Evolutionary conservation across 108 stramenopile genomes (phyloP), one percentile per base, ranked within the genome.

Genomic region (Schizochytrium sp.): DNA sequence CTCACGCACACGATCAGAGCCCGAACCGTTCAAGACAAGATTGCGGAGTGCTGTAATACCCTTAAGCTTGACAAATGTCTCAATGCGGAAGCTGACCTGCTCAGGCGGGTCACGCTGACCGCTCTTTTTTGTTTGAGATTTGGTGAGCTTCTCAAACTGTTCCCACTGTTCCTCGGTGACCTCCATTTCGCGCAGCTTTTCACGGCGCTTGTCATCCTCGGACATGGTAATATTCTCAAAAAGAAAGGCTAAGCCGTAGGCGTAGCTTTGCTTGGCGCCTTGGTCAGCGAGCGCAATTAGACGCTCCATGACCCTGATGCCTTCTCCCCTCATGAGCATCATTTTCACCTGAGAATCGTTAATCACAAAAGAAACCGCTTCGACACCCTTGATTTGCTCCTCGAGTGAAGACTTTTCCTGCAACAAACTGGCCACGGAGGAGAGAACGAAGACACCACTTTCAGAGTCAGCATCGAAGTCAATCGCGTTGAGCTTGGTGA

Each of bases 21-120:
- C 95, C 64, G 95, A 94, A 19, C 95, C 91, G 1, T 94, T 94
- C 87, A 98, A 91, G 4, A 57, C 42, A 10, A 87, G 87, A 8
- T 44, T 41, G 55, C 56, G 87, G 28, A 87, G 56, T 8, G 73
- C 73, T 28, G 73, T 50, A 19, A 83, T 83, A 28, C 73, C 73
- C 13, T 83, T 53, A 28, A 53, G 46, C 73, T 83, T 53, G 49
- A 83, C 73, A 83, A 83, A 53, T n/a, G 50, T 19, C 73, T 83
- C 50, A 50, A 83, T 83, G 73, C 73, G 73, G n/a, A 83, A 15
- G 49, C 19, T 50, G 49, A 83, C 73, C 7, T 83, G 46, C 73
- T 83, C 73, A 50, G 49, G 73, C 28, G 73, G 73, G 45, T 83
- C 73, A 28, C 50, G 49, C 73, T 83, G 73, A 38, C 73, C 73